phyloP scores from a whole-genome alignment of 257 asterid genomes.

The Nicotiana otophora region DNA sequence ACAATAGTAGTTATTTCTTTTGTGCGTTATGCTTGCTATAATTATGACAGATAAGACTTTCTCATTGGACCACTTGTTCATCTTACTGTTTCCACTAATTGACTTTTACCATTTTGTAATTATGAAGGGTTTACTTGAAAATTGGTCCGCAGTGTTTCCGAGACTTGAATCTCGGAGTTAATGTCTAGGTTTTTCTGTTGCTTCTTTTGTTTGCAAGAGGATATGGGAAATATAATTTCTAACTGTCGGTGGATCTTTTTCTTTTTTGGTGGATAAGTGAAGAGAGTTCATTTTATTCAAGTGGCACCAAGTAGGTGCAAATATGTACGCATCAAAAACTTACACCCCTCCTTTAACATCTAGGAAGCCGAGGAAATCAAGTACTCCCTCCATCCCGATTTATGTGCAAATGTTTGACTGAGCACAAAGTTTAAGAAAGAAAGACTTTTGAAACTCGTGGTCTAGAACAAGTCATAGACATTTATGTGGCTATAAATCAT shows the following conservation, averaged over 20 bases:
- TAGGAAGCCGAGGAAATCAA: neutral
- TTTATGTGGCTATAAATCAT: too few species aligned
- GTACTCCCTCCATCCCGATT: too few species aligned
- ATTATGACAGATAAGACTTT: neutral
- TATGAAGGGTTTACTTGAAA: neutral
- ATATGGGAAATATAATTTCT: neutral
- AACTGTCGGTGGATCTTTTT: neutral
- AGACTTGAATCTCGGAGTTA: neutral
- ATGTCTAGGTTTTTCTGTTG: neutral
- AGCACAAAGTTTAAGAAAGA: too few species aligned
- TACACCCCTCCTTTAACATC: neutral
- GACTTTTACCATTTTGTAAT: neutral
- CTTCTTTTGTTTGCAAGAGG: neutral
- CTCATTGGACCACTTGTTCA: neutral
- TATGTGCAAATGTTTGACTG: too few species aligned
- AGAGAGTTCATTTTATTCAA: neutral
- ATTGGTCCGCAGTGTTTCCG: neutral
- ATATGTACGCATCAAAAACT: neutral
- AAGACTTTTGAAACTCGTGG: too few species aligned
- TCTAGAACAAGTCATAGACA: too few species aligned
- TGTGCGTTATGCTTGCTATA: neutral
- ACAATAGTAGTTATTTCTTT: neutral
- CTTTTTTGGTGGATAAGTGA: neutral
- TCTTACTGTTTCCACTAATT: neutral
- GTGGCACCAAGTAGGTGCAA: neutral